Evolutionary conservation across 2,329 filamentous ascomycete genomes (phyloP), one percentile per base, ranked within the genome.

Genomic region (Didymella keratinophila): DNA sequence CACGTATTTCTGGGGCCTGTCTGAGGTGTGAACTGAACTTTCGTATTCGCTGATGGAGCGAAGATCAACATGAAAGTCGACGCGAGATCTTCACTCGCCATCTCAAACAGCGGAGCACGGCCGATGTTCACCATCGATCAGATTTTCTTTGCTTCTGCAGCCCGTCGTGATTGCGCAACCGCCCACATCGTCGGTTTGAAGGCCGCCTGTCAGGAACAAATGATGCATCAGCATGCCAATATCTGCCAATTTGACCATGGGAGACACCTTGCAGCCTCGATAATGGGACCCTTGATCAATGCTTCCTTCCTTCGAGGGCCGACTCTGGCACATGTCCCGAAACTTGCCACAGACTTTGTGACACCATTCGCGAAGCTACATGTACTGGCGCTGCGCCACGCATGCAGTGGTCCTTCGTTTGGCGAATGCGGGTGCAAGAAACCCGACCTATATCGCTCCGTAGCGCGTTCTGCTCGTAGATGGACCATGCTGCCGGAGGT

Each of bases 341-440:
- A 49, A 49, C 42, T n/a, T 46, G 21, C 30, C 42, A 30, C 12
- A 21, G n/a, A 16, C 23, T 25, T n/a, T 18, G 41, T 18, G 46
- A 25, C 52, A 34, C 20, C 36, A 27, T 41, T 18, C 14, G 20
- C 46, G 23, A 20, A n/a, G 14, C 49, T 27, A 21, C 25, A 18
- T 18, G 9, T 20, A 37, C 7, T n/a, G 43, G 23, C 44, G 30
- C 25, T 49, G 49, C 55, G 49, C 49, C 49, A 49, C 20, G 30
- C 55, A 53, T 32, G 30, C 12, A 21, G 36, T 27, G 28, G n/a
- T 46, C 18, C 23, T 16, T 30, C 21, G 9, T 51, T 27, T 25
- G 12, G 32, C 21, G 28, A 43, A 49, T 12, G 9, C 25, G 14
- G 41, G n/a, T 3, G 20, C 21, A 27, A 28, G 25, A 25, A 32